phyloP scores from a whole-genome alignment of 148 eudicot species.

The Rhododendron simsii region DNA sequence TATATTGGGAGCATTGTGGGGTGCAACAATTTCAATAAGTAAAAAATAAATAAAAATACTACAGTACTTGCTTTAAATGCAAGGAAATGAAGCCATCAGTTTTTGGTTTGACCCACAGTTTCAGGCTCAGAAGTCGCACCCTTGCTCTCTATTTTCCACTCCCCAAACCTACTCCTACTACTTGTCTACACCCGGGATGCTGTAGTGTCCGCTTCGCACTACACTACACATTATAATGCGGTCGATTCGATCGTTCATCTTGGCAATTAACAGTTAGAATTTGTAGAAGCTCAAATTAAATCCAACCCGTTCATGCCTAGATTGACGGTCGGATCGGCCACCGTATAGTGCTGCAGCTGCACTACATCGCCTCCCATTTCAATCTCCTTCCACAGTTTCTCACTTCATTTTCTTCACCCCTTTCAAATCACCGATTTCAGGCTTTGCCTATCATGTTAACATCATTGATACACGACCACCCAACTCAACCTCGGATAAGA shows the following conservation, averaged over 20 bases:
- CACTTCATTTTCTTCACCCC: background rate
- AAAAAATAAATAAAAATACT: background rate
- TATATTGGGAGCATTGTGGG: slow-evolving; percentile 12
- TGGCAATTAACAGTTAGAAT: accelerated
- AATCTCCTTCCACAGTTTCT: background rate
- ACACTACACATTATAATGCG: no score
- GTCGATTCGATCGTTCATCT: no score
- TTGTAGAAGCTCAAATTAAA: no score
- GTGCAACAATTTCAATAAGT: background rate
- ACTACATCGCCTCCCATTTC: no score
- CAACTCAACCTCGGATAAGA: background rate
- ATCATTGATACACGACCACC: background rate
- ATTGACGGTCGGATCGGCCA: no score
- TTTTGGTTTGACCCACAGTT: slow-evolving; percentile 46
- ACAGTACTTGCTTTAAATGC: slow-evolving; percentile 22
- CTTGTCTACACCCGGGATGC: no score
- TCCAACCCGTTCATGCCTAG: no score
- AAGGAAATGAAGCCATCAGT: slow-evolving; percentile 12
- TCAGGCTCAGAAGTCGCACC: slow-evolving; percentile 37
- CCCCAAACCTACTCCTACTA: slow-evolving; percentile 9
- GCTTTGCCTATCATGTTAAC: background rate
- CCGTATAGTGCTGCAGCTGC: no score
- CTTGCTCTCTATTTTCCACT: slow-evolving; percentile 12
- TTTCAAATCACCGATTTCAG: background rate
- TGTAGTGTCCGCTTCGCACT: no score